Evolutionary conservation across 805 yeast species (phyloP).

Genomic region (Starmera caribaea): DNA sequence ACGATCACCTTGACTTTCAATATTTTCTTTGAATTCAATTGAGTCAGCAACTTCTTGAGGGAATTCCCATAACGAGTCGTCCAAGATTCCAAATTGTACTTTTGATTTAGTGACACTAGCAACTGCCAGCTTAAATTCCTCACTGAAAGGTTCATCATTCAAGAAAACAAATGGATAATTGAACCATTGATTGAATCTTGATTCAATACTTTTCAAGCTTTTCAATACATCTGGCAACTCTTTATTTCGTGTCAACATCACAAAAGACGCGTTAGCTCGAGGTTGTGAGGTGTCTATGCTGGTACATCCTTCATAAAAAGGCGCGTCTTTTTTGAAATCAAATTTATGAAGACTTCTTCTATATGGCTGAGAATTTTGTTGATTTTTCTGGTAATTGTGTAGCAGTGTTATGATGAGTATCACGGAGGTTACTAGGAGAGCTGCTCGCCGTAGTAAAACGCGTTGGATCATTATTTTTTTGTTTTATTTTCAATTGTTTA

Average conservation of each 20-base stretch:
- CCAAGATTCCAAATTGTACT: constrained; percentile 65
- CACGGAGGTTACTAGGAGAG: too few species aligned
- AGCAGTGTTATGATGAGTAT: too few species aligned
- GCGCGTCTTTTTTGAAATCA: constrained; percentile 24
- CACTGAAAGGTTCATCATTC: constrained; percentile 68
- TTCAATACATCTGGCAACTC: constrained; percentile 71
- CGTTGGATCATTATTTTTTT: too few species aligned
- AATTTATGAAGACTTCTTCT: constrained; percentile 2
- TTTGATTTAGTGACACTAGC: constrained; percentile 42
- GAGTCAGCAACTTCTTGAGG: constrained; percentile 24
- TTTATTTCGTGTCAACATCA: constrained; percentile 71
- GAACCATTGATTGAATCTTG: constrained; percentile 90
- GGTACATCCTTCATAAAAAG: constrained; percentile 47
- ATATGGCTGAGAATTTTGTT: too few species aligned
- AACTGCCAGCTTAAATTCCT: constrained; percentile 50
- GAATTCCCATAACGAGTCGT: constrained; percentile 60
- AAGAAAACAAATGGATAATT: constrained; percentile 88
- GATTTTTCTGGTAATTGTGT: too few species aligned
- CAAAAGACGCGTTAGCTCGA: constrained; percentile 76
- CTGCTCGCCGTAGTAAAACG: too few species aligned
- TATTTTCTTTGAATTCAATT: constrained; percentile 36
- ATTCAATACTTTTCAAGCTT: constrained; percentile 67
- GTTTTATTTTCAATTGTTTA: too few species aligned
- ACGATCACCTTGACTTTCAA: constrained; percentile 73
- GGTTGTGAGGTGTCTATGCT: constrained; percentile 22